Evolutionary conservation across 805 yeast species (phyloP).

Genomic region (Suhomyces sp.): DNA sequence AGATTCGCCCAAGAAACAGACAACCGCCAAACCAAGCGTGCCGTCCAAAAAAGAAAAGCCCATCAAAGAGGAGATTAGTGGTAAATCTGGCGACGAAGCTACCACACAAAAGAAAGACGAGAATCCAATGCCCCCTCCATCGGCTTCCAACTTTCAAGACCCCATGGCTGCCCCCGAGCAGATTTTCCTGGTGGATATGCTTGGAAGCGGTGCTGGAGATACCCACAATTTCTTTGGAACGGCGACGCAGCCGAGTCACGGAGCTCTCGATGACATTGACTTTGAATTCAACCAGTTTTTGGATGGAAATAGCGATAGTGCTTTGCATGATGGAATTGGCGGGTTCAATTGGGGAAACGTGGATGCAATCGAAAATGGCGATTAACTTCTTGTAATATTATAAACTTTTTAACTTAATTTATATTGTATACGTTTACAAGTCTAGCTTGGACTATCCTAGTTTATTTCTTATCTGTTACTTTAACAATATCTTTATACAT

Average conservation of each 20-base stretch:
- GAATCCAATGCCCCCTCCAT: conserved; percentile 22
- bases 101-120: conserved; percentile 20
- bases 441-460: too few relatives aligned
- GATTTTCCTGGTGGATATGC: conserved; percentile 34
- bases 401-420: too few relatives aligned
- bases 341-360: conserved; percentile 42
- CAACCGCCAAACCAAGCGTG: conserved; percentile 9
- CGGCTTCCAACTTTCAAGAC: conserved; percentile 14
- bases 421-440: too few relatives aligned
- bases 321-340: conserved; percentile 32
- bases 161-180: conserved; percentile 25
- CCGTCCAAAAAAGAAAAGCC: conserved; percentile 22
- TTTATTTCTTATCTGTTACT: background rate
- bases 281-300: conserved; percentile 43
- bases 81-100: conserved; percentile 20
- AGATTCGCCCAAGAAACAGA: conserved; percentile 38
- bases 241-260: conserved; percentile 16
- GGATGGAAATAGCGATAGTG: conserved; percentile 31
- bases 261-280: conserved; percentile 42
- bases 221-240: conserved; percentile 19
- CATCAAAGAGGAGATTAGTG: conserved; percentile 24
- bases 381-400: conserved; percentile 1
- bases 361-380: conserved; percentile 23
- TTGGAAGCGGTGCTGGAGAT: conserved; percentile 21
- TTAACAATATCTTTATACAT: background rate